phyloP scores from a whole-genome alignment of 2,329 filamentous ascomycete species.

The Whalleya microplaca region DNA sequence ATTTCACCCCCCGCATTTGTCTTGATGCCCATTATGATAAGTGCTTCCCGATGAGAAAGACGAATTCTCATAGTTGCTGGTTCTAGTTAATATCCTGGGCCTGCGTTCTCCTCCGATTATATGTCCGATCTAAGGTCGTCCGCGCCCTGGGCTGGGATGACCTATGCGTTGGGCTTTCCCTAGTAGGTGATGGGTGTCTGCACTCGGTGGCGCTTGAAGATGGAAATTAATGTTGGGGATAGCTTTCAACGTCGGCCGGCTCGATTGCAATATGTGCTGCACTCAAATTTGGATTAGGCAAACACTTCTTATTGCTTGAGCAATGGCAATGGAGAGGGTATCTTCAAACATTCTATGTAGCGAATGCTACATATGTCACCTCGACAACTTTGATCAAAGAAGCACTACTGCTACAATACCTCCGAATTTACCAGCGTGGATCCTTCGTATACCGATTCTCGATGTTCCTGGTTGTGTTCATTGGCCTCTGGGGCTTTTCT shows the following conservation, averaged over 20 bases:
- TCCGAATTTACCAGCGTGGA: slow-evolving; percentile 31
- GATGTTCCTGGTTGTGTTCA: slow-evolving; percentile 30
- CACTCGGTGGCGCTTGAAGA: not conserved
- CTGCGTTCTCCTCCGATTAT: slow-evolving; percentile 35
- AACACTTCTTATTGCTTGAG: slow-evolving; percentile 29
- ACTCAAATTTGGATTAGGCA: slow-evolving; percentile 28
- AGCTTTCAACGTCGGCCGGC: slow-evolving; percentile 29
- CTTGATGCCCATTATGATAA: not conserved
- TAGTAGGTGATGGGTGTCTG: slow-evolving; percentile 20
- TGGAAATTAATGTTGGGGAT: slow-evolving; percentile 7
- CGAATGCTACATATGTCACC: slow-evolving; percentile 29
- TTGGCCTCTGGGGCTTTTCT: slow-evolving; percentile 36
- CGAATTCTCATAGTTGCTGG: slow-evolving; percentile 7
- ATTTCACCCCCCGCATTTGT: not conserved
- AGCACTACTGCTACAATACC: slow-evolving; percentile 34
- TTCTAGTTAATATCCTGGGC: slow-evolving; percentile 35
- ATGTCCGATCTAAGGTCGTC: slow-evolving; percentile 30
- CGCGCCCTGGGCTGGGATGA: slow-evolving; percentile 35
- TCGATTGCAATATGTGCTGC: slow-evolving; percentile 26
- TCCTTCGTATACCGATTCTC: slow-evolving; percentile 25
- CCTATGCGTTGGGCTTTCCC: slow-evolving; percentile 30
- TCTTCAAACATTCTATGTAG: slow-evolving; percentile 33
- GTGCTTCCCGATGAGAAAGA: not conserved
- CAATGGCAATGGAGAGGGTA: slow-evolving; percentile 17
- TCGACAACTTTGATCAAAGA: slow-evolving; percentile 34